Percentiles rank a stretch among this genome's conserved stretches.
Conservation (phyloP, 805 yeast genomes). For the Sugiyamaella smithiae region DNA sequence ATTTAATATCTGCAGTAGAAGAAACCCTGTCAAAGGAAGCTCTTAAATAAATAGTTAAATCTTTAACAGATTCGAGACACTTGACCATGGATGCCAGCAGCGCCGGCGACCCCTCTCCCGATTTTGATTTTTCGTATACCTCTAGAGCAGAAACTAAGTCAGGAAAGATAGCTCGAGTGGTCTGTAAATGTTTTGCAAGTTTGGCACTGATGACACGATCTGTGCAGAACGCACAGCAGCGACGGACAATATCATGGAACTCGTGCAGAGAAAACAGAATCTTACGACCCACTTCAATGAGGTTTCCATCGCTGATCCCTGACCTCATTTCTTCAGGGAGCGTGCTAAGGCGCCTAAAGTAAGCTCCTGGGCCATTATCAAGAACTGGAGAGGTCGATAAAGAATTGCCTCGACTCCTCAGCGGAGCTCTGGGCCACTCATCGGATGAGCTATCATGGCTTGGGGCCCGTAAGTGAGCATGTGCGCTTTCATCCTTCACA, state of each 20-base stretch:
- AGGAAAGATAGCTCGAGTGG: constrained; percentile 20
- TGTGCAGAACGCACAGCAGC: constrained; percentile 21
- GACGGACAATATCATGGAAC: constrained; percentile 41
- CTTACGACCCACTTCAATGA: constrained; percentile 54
- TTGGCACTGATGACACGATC: constrained; percentile 17
- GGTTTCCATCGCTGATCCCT: constrained; percentile 12
- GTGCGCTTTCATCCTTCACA: not conserved
- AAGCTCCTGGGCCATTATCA: constrained; percentile 40
- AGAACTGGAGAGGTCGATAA: constrained; percentile 14
- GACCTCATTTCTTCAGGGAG: constrained; percentile 47
- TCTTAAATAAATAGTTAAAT: constrained; percentile 47
- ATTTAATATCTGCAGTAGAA: constrained; percentile 59
- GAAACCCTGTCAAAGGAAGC: constrained; percentile 49
- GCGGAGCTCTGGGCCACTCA: constrained; percentile 1
- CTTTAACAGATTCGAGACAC: constrained; percentile 48
- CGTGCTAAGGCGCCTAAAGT: constrained; percentile 62
- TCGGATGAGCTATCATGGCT: constrained; percentile 12
- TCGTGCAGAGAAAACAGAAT: constrained; percentile 62
- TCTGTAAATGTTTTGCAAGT: constrained; percentile 14
- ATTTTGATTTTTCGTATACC: constrained; percentile 7
- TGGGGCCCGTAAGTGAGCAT: constrained; percentile 3
- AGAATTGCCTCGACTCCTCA: constrained; percentile 2
- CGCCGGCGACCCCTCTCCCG: constrained; percentile 21
- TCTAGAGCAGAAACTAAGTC: constrained; percentile 56
- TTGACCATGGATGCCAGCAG: constrained; percentile 38